Evolutionary conservation across 805 yeast genomes (phyloP).

Genomic region (Allodekkera sacchari): DNA sequence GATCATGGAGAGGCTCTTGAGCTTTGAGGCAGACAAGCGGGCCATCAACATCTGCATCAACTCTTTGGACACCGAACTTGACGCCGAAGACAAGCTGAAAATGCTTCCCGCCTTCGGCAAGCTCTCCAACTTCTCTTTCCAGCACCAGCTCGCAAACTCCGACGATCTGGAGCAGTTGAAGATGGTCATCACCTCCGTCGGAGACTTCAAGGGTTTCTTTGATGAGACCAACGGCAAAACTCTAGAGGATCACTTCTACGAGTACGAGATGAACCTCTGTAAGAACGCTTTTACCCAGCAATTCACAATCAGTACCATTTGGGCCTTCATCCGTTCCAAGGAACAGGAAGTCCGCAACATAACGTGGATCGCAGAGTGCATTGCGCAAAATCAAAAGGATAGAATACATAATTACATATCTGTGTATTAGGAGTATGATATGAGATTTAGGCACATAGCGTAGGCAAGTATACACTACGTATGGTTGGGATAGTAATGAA

Average conservation of each 20-base stretch:
- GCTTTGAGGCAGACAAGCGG: conserved; percentile 93
- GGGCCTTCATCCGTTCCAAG: conserved; percentile 95
- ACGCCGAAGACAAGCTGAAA: conserved; percentile 59
- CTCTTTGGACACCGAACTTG: conserved; percentile 75
- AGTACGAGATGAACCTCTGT: conserved; percentile 85
- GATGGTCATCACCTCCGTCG: conserved; percentile 50
- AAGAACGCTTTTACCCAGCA: conserved; percentile 94
- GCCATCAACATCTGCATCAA: conserved; percentile 86
- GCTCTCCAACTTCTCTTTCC: conserved; percentile 59
- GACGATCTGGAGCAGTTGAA: conserved; percentile 86
- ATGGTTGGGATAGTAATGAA: not conserved
- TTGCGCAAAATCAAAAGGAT: conserved; percentile 96
- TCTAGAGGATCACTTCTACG: conserved; percentile 91
- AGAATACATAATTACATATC: conserved; percentile 86
- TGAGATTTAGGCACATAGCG: not conserved
- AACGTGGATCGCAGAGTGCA: conserved; percentile 99
- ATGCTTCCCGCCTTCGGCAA: conserved; percentile 80
- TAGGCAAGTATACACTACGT: not conserved
- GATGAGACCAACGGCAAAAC: conserved; percentile 44
- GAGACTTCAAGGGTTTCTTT: conserved; percentile 56
- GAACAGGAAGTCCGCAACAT: conserved; percentile 96
- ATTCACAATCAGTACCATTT: conserved; percentile 79
- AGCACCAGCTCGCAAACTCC: conserved; percentile 57
- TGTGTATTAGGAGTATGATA: conserved; percentile 45
- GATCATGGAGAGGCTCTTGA: conserved; percentile 68